Conservation (phyloP, 2,329 filamentous ascomycete genomes). For the Nothophoma quercina region DNA sequence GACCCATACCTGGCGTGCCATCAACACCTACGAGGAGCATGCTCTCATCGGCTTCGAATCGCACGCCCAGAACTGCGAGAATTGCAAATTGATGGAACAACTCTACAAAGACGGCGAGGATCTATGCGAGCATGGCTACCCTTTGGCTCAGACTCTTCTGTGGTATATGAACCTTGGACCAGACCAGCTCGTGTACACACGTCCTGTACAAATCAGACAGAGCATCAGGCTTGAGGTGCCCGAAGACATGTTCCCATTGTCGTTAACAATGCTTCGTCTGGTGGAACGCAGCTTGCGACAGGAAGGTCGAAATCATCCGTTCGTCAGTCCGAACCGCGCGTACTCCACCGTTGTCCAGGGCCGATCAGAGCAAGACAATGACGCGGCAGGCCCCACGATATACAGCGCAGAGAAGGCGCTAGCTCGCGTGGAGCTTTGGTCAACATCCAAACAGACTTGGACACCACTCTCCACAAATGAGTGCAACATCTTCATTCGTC, state of each 20-base stretch:
- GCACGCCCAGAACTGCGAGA: slow-evolving; percentile 34
- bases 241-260: slow-evolving; percentile 21
- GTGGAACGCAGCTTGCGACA: slow-evolving; percentile 29
- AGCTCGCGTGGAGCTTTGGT: slow-evolving; percentile 29
- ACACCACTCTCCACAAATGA: slow-evolving; percentile 20
- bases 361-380: slow-evolving; percentile 2
- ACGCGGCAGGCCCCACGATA: slow-evolving; percentile 12
- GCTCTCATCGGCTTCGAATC: slow-evolving; percentile 35
- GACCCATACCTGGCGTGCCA: slow-evolving; percentile 20
- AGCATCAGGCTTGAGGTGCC: slow-evolving; percentile 32
- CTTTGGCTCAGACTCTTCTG: slow-evolving; percentile 27
- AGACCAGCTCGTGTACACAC: slow-evolving; percentile 32
- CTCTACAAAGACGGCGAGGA: slow-evolving; percentile 28
- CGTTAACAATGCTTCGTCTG: slow-evolving; percentile 26
- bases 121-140: slow-evolving; percentile 35
- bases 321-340: slow-evolving; percentile 27
- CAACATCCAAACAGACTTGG: slow-evolving; percentile 17
- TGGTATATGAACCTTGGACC: slow-evolving; percentile 32
- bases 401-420: slow-evolving; percentile 22
- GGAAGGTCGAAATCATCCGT: slow-evolving; percentile 23
- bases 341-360: slow-evolving; percentile 17
- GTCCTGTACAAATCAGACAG: slow-evolving; percentile 16
- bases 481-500: slow-evolving; percentile 25
- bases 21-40: slow-evolving; percentile 28
- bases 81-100: slow-evolving; percentile 28